Evolutionary conservation across 192 early-diverging fungal species (phyloP), one percentile per base, ranked within the genome.

Genomic region (Thoreauomyces humboldtii): DNA sequence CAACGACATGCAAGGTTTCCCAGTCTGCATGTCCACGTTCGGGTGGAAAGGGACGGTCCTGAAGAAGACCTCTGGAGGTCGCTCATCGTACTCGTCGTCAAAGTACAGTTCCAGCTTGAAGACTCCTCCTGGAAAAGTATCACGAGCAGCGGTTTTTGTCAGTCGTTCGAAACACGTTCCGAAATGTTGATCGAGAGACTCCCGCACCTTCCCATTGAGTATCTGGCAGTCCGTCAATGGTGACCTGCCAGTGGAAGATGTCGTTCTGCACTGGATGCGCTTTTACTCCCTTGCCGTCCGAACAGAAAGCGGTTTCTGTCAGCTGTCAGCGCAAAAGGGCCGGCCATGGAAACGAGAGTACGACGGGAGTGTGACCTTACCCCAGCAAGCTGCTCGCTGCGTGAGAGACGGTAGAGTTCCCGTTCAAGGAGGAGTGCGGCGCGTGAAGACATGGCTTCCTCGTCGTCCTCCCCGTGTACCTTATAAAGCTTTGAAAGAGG

Each of bases 1-100:
- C 45, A 76, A 69, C 12, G 41, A 44, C 4, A 65, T 22, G 57
- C 78, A 81, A 7, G 77, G 77, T 9, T 47, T 32, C 12, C 81
- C 81, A 15, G 76, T 73, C 0, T 42, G 17, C 67, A 80, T 67
- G 44, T 83, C 81, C 41, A 80, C 73, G 43, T 83, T 83, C 2
- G 81, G 81, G 71, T 83, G 81, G 58, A 83, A 83, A 15, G 81
- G 81, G 0, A 83, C 76, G 19, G 81, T 83, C n/a, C 53, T 19
- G 59, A 83, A 83, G 29, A 53, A 67, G 24, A 78, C 73, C 19
- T 71, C 59, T 19, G 81, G 81, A 19, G 81, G 81, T 7, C 44
- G 42, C 46, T 83, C 69, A 51, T 83, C 75, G 63, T 72, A 81
- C 21, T 78, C 56, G 31, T 73, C 71, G 34, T 59, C 61, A 38